These are phyloP conservation scores for Cronartium ribicola DNA, from an alignment of 1,284 basidiomycete genomes.

Conservation along the genomic window DNA sequence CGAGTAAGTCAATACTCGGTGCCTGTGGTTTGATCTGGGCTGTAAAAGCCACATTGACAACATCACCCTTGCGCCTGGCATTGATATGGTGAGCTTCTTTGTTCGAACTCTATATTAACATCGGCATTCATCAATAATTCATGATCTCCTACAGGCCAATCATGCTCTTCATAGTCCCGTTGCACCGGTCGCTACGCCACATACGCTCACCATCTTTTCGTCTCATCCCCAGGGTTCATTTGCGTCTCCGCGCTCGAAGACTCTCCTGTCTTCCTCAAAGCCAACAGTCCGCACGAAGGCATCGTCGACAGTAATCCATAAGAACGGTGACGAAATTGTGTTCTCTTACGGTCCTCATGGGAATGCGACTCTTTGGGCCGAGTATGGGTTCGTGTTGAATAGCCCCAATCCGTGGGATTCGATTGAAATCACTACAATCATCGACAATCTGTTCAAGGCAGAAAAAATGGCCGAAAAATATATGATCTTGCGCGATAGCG, in stretches of 20 bases:
- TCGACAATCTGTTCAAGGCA: slow-evolving; percentile 45
- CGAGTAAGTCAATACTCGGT: slow-evolving; percentile 47
- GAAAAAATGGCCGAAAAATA: slow-evolving; percentile 36
- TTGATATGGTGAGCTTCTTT: slow-evolving; percentile 45
- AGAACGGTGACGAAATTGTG: slow-evolving; percentile 45
- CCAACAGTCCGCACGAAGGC: too few relatives aligned
- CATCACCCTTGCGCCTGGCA: slow-evolving; percentile 46
- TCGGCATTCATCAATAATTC: neutral
- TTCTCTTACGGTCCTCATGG: slow-evolving; percentile 47
- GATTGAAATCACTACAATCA: slow-evolving; percentile 44
- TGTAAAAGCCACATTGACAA: slow-evolving; percentile 44
- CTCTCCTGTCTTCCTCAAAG: slow-evolving; percentile 3
- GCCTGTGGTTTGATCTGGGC: slow-evolving; percentile 46
- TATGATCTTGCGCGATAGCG: neutral
- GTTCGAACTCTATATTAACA: neutral
- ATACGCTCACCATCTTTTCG: slow-evolving; percentile 23
- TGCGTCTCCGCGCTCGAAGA: slow-evolving; percentile 13
- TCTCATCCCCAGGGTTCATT: neutral
- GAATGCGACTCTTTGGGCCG: slow-evolving; percentile 46
- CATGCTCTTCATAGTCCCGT: slow-evolving; percentile 8
- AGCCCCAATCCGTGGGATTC: slow-evolving; percentile 45
- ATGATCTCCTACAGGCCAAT: slow-evolving; percentile 44
- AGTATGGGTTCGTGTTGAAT: slow-evolving; percentile 47
- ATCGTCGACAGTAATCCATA: neutral
- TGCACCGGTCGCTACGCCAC: slow-evolving; percentile 9